Percentiles rank a stretch among this genome's conserved stretches.
Conservation (phyloP, 2,329 filamentous ascomycete genomes). For the Ramichloridium luteum region DNA sequence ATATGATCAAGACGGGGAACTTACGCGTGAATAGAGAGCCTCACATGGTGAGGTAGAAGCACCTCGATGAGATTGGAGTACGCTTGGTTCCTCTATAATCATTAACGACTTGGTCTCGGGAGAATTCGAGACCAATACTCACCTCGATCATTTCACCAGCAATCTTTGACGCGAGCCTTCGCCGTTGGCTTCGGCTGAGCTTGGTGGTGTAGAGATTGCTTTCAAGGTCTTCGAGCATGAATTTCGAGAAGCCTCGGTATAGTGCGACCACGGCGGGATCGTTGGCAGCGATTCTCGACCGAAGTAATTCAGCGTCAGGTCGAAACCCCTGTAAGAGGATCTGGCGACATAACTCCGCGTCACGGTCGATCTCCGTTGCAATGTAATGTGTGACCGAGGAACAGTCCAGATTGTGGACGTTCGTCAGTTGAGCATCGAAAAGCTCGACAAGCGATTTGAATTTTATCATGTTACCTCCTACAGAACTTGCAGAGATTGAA, state of each 20-base stretch:
- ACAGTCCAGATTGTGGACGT: too few relatives aligned
- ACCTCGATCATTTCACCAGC: background rate
- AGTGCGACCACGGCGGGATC: slow-evolving; percentile 2
- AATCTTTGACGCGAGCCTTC: background rate
- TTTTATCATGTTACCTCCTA: too few relatives aligned
- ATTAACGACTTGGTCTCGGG: too few relatives aligned
- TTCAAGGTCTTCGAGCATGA: slow-evolving; percentile 5
- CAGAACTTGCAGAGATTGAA: too few relatives aligned
- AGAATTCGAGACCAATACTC: slow-evolving; percentile 1
- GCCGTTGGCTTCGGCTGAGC: background rate
- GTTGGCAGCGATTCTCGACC: background rate
- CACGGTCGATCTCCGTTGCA: slow-evolving; percentile 2
- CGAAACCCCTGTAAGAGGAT: slow-evolving; percentile 4
- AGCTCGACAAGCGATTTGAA: too few relatives aligned
- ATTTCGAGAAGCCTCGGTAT: slow-evolving; percentile 4
- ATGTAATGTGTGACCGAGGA: slow-evolving; percentile 2
- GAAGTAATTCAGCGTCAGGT: slow-evolving; percentile 2
- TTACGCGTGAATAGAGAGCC: slow-evolving; percentile 6
- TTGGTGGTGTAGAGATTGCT: background rate
- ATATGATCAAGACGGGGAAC: background rate
- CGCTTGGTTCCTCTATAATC: slow-evolving; percentile 4
- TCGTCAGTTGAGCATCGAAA: too few relatives aligned
- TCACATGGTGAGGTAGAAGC: slow-evolving; percentile 3
- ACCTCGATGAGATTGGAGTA: slow-evolving; percentile 5
- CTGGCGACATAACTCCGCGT: slow-evolving; percentile 3